Conservation (phyloP, 1,284 basidiomycete genomes). For the Austroboletus niveus region DNA sequence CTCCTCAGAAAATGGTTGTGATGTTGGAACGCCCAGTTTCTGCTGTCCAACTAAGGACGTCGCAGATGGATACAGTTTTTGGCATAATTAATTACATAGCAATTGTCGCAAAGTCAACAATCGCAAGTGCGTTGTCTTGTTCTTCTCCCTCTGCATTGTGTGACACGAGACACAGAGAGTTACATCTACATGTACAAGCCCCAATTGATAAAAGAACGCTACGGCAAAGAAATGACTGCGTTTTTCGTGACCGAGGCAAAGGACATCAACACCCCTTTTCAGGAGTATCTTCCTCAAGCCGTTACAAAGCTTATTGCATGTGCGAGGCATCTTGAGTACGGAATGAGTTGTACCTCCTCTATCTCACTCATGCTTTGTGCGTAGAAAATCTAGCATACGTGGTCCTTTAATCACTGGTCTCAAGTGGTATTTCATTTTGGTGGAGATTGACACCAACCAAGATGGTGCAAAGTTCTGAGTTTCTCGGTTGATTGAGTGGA, state of each 20-base stretch:
- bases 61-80: background rate
- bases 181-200: background rate
- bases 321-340: background rate
- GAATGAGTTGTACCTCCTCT: background rate
- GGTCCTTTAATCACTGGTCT: background rate
- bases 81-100: background rate
- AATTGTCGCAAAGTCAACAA: background rate
- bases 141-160: background rate
- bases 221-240: background rate
- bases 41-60: background rate
- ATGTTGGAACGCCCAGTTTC: background rate
- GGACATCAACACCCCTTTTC: background rate
- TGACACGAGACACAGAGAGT: background rate
- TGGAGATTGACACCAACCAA: background rate
- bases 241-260: background rate
- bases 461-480: background rate
- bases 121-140: background rate
- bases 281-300: background rate
- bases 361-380: background rate
- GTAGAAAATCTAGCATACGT: background rate
- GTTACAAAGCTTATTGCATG: background rate
- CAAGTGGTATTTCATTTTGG: background rate
- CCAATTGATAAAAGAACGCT: background rate
- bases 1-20: background rate
- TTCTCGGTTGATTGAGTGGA: background rate